phyloP scores from a whole-genome alignment of 2,329 filamentous ascomycete genomes.

The Didymella arachidicola region DNA sequence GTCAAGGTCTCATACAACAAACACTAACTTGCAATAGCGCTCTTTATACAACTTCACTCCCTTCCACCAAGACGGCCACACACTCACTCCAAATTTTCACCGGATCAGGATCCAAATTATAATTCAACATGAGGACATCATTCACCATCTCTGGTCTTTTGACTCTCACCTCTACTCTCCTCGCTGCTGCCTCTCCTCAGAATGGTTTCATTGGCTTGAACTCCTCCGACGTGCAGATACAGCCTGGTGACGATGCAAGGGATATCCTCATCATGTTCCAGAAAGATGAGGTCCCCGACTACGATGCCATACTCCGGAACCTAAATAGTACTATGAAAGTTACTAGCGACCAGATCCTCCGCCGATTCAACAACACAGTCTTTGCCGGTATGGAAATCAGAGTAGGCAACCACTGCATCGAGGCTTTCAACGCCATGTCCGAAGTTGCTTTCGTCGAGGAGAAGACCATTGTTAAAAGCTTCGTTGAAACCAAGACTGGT shows the following conservation, averaged over 20 bases:
- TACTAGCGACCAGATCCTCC: too few relatives aligned
- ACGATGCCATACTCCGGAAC: too few relatives aligned
- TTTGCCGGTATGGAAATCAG: too few relatives aligned
- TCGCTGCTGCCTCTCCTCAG: conserved; percentile 21
- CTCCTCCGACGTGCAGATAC: too few relatives aligned
- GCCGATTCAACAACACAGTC: too few relatives aligned
- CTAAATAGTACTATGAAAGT: too few relatives aligned
- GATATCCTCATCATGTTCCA: conserved; percentile 38
- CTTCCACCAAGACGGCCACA: conserved; percentile 19
- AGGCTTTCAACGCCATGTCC: conserved; percentile 39
- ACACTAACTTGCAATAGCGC: conserved; percentile 21
- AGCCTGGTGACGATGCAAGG: conserved; percentile 9
- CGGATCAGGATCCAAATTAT: conserved; percentile 36
- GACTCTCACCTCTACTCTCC: conserved; percentile 32
- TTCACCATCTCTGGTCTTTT: conserved; percentile 40
- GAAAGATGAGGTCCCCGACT: not conserved
- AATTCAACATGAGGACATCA: conserved; percentile 44
- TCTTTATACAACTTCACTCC: conserved; percentile 16
- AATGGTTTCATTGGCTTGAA: too few relatives aligned
- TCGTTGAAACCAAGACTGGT: conserved; percentile 36
- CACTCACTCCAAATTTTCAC: conserved; percentile 22
- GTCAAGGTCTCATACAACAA: conserved; percentile 16
- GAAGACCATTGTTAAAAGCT: conserved; percentile 46
- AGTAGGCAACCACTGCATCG: conserved; percentile 35
- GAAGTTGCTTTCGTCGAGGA: conserved; percentile 55